Conservation (phyloP, 805 yeast species). For the Yamadazyma endophytica region DNA sequence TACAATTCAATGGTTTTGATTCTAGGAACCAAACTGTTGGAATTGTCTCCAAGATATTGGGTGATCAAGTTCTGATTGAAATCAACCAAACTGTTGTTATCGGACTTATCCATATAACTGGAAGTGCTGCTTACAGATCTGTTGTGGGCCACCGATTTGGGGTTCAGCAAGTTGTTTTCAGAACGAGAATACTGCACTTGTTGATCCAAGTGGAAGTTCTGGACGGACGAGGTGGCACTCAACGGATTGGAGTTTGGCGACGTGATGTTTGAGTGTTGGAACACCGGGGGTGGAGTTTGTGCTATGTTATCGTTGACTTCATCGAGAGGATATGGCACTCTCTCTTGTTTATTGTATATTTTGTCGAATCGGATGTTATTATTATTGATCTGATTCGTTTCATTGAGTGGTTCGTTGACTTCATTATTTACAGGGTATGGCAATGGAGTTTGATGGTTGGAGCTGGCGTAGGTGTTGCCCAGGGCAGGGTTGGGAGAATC, state of each 20-base stretch:
- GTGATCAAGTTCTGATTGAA: slow-evolving; percentile 49
- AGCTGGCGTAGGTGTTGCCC: too few relatives aligned
- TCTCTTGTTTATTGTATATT: too few relatives aligned
- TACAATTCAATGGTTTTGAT: slow-evolving; percentile 84
- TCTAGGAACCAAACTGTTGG: slow-evolving; percentile 59
- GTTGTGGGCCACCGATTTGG: slow-evolving; percentile 20
- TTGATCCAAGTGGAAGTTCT: slow-evolving; percentile 24
- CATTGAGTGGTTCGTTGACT: not conserved
- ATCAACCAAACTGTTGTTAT: slow-evolving; percentile 40
- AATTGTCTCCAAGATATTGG: slow-evolving; percentile 49
- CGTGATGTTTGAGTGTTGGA: slow-evolving; percentile 7
- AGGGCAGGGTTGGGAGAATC: too few relatives aligned
- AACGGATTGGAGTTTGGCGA: slow-evolving; percentile 27
- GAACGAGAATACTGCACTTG: slow-evolving; percentile 16
- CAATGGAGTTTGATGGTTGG: too few relatives aligned
- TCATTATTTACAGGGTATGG: slow-evolving; percentile 3
- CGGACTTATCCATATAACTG: slow-evolving; percentile 28
- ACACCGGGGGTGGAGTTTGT: slow-evolving; percentile 27
- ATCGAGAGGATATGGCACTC: not conserved
- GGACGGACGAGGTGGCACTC: slow-evolving; percentile 32
- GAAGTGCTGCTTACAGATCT: slow-evolving; percentile 36
- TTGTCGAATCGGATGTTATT: slow-evolving; percentile 1
- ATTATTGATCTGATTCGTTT: too few relatives aligned
- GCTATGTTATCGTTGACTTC: not conserved
- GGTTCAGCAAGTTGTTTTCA: slow-evolving; percentile 21